phyloP scores from a whole-genome alignment of 2,329 filamentous ascomycete species.

The Phialophora chinensis region DNA sequence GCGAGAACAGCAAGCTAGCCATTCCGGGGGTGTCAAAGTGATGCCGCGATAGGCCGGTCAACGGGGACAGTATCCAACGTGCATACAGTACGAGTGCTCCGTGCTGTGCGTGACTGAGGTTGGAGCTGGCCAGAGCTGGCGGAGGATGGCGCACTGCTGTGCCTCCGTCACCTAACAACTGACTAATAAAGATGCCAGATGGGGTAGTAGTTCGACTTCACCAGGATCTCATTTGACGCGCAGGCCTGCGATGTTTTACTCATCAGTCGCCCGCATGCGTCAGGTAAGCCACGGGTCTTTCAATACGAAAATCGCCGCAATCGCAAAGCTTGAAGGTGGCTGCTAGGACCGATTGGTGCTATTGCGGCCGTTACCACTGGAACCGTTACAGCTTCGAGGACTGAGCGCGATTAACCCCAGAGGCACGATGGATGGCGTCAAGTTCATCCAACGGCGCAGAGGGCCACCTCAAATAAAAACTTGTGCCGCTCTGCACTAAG shows the following conservation, averaged over 20 bases:
- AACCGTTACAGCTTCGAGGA: conserved; percentile 3
- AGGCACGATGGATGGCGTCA: neutral
- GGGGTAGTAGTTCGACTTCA: conserved; percentile 20
- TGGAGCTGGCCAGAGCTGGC: neutral
- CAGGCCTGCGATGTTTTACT: conserved; percentile 10
- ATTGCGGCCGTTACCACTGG: conserved; percentile 16
- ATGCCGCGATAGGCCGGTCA: conserved; percentile 1
- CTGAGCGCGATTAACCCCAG: neutral
- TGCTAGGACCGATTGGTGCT: conserved; percentile 2
- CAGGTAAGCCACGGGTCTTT: conserved; percentile 20
- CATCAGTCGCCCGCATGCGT: conserved; percentile 15
- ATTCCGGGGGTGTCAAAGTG: conserved; percentile 14
- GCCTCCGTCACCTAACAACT: conserved; percentile 6
- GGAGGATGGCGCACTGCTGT: neutral
- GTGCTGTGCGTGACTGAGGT: too few relatives aligned
- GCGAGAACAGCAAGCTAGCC: neutral
- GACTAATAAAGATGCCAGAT: conserved; percentile 18
- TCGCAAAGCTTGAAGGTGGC: neutral
- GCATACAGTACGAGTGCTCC: neutral
- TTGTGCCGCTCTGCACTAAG: neutral
- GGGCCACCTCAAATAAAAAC: neutral
- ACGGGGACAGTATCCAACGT: neutral
- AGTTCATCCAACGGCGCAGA: neutral
- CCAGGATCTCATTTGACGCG: conserved; percentile 2
- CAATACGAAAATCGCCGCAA: conserved; percentile 3